phyloP scores from a whole-genome alignment of 2,329 filamentous ascomycete species.

The Colletotrichum lupini region DNA sequence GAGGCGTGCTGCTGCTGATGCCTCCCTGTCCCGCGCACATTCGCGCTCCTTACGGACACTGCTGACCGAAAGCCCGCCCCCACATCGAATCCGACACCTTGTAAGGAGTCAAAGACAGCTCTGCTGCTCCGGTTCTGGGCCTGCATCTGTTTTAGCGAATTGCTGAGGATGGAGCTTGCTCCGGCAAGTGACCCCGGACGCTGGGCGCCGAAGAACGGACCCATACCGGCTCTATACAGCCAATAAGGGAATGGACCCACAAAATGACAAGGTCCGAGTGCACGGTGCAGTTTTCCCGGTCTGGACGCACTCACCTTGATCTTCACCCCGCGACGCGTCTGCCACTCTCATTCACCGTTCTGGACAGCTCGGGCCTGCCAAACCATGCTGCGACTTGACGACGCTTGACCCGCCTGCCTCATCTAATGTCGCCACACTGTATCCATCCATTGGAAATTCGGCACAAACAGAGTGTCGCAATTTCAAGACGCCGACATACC shows the following conservation, averaged over 20 bases:
- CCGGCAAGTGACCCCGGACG: constrained; percentile 2
- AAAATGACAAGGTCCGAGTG: not conserved
- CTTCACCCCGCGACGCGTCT: constrained; percentile 27
- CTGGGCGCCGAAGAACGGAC: constrained; percentile 7
- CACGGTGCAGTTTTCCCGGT: constrained; percentile 13
- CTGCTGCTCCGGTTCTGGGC: not conserved
- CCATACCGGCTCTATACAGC: not conserved
- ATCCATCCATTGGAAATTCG: not conserved
- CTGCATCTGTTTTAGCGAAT: not conserved
- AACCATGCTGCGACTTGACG: not conserved
- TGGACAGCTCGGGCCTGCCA: not conserved
- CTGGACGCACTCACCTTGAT: constrained; percentile 25
- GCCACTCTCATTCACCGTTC: not conserved
- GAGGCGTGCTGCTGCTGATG: constrained; percentile 7
- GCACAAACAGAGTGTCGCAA: not conserved
- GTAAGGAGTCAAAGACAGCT: not conserved
- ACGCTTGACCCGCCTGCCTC: not conserved
- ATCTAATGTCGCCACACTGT: not conserved
- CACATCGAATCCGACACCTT: not conserved
- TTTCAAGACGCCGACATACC: not conserved
- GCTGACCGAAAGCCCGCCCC: constrained; percentile 19
- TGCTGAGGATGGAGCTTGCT: not conserved
- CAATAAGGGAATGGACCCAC: not conserved
- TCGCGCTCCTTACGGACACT: not conserved
- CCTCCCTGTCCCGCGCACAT: not conserved